Conservation (phyloP, 352 stramenopile genomes). For the Globisporangium lucens region DNA sequence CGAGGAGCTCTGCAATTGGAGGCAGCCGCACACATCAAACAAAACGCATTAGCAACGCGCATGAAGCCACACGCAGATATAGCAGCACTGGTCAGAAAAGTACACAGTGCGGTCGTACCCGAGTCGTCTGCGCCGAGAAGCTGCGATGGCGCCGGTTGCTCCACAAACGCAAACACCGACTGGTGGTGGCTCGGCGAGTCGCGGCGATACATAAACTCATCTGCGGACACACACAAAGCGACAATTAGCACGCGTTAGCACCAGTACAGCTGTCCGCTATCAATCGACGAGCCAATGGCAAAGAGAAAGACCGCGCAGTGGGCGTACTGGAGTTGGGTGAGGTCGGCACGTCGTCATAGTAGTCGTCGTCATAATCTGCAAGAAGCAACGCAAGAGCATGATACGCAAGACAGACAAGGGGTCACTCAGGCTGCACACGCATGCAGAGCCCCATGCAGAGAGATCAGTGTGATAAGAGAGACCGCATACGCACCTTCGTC, state of each 20-base stretch:
- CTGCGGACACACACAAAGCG: conserved; percentile 24
- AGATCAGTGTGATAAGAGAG: not conserved
- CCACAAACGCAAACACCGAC: conserved; percentile 82
- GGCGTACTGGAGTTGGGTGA: conserved; percentile 63
- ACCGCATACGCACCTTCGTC: conserved; percentile 67
- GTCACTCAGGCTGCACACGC: not conserved
- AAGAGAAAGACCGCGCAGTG: not conserved
- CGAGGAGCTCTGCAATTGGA: conserved; percentile 41
- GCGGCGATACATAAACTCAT: conserved; percentile 80
- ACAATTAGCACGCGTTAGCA: not conserved
- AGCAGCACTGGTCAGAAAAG: not conserved
- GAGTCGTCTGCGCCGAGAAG: conserved; percentile 28
- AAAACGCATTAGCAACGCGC: not conserved
- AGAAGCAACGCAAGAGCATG: not conserved
- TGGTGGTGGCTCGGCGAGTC: conserved; percentile 72
- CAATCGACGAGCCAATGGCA: not conserved
- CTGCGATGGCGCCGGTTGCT: conserved; percentile 27
- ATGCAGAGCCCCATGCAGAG: not conserved
- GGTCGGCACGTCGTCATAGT: conserved; percentile 55
- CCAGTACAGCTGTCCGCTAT: not conserved
- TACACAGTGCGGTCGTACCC: conserved; percentile 15
- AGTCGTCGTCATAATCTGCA: conserved; percentile 74
- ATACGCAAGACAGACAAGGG: not conserved
- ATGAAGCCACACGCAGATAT: conserved; percentile 10
- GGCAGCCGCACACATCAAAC: not conserved